Evolutionary conservation across 371 early-diverging fungal genomes (phyloP).

Genomic region (Batrachochytrium dendrobatidis): DNA sequence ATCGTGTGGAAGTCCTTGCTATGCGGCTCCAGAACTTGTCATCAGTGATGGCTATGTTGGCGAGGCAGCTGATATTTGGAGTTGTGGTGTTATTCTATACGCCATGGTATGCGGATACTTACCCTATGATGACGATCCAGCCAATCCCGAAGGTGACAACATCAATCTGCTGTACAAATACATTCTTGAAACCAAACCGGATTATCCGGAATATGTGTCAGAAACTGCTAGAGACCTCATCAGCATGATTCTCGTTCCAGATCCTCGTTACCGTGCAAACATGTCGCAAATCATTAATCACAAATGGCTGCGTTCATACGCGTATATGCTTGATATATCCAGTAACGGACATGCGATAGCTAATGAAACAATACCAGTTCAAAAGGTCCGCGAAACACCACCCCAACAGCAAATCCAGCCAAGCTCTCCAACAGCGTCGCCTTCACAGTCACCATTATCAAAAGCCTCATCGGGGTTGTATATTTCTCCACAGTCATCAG

Average conservation of each 20-base stretch:
- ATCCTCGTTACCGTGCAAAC: conserved; percentile 77
- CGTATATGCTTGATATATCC: conserved; percentile 13
- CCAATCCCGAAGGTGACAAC: conserved; percentile 93
- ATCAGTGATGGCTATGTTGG: conserved; percentile 92
- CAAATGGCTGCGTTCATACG: conserved; percentile 21
- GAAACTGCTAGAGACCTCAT: conserved; percentile 74
- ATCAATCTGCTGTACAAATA: conserved; percentile 94
- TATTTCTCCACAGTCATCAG: too few relatives aligned
- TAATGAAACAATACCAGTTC: too few relatives aligned
- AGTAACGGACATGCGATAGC: not conserved
- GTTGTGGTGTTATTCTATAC: conserved; percentile 86
- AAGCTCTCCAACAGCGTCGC: too few relatives aligned
- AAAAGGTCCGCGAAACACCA: not conserved
- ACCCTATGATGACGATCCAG: conserved; percentile 98
- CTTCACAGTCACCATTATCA: too few relatives aligned
- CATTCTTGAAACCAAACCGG: conserved; percentile 81
- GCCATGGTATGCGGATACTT: conserved; percentile 97
- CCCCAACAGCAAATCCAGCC: too few relatives aligned
- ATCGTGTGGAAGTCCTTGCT: conserved; percentile 94
- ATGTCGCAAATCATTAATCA: conserved; percentile 83
- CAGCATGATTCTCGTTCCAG: conserved; percentile 84
- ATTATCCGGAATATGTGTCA: conserved; percentile 85
- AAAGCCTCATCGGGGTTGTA: too few relatives aligned
- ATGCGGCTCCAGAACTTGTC: conserved; percentile 96
- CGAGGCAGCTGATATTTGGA: conserved; percentile 93